Evolutionary conservation across 768 basidiomycete genomes (phyloP).

Genomic region (Chlorophyllum brunneum): DNA sequence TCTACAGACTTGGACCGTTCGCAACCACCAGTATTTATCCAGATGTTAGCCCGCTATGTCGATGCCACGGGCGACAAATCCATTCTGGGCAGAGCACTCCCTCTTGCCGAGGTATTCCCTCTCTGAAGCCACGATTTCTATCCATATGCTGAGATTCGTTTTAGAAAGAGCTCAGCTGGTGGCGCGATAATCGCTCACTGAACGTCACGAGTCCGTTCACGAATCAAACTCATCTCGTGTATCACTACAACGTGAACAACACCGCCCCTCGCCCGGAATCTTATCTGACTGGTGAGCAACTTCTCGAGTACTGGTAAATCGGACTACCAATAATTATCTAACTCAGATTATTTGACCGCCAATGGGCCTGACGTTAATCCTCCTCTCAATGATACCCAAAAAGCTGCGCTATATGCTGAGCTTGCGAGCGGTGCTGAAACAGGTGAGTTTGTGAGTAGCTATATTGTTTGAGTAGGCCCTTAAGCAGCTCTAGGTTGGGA

Average conservation of each 20-base stretch:
- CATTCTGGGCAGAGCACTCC: constrained; percentile 80
- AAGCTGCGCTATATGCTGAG: constrained; percentile 74
- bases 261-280: constrained; percentile 89
- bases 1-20: constrained; percentile 78
- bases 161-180: constrained; percentile 82
- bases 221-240: constrained; percentile 59
- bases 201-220: constrained; percentile 69
- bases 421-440: constrained; percentile 87
- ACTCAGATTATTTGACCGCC: constrained; percentile 72
- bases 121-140: neutral
- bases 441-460: constrained; percentile 33
- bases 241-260: constrained; percentile 76
- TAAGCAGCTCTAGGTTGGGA: constrained; percentile 36
- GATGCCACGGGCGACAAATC: constrained; percentile 61
- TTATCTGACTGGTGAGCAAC: constrained; percentile 52
- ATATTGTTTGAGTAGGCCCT: neutral
- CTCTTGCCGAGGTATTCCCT: constrained; percentile 66
- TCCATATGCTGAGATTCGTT: neutral
- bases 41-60: constrained; percentile 91
- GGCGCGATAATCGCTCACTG: constrained; percentile 68
- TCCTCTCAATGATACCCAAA: constrained; percentile 55
- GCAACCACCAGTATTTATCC: constrained; percentile 89
- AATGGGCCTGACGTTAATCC: constrained; percentile 55
- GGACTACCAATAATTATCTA: neutral
- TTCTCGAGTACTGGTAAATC: neutral